Base-by-base conservation (phyloP, 345 rosid genomes). In the Raphanus sativus region DNA sequence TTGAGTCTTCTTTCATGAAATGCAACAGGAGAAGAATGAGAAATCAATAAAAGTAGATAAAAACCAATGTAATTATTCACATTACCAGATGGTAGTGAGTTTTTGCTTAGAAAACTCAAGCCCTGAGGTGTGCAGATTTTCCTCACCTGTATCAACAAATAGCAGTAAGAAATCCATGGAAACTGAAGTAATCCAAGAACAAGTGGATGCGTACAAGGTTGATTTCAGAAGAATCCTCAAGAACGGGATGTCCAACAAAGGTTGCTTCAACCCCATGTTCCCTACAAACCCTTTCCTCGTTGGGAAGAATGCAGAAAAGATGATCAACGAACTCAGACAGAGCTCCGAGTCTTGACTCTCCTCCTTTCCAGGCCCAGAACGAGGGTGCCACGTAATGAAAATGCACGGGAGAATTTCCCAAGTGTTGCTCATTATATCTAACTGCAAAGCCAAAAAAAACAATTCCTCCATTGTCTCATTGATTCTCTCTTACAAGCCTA, bases 291-390 rank as follows among this genome's bases (percentile, higher is more conserved):
- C 42, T 64, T 48, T 83, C 95, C 84, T 94, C 97, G 70, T 83
- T 85, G 2, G 97, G 97, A 69, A 92, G 97, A 85, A 94, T 92
- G 71, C 98, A 92, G 54, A 94, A 88, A 61, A 94, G 77, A 84
- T 94, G 95, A 81, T 94, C 97, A 80, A 94, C 89, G 73, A 88
- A 90, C 67, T 81, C 70, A 69, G 91, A 82, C 16, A 92, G 86
- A 75, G 84, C 82, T 72, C 80, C 77, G 40, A 94, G 91, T 70
- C 98, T 87, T 63, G 85, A 84, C 58, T 90, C 97, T 73, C 97
- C 98, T 63, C 98, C 98, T 89, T 83, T 90, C 98, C 98, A 94
- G 1, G 98, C 98, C 98, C 98, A 92, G 75, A 90, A 94, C 15
- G 98, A 92, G 12, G 97, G 98, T 62, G 98, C 96, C 4, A 92